These are phyloP conservation scores for Tylopilus felleus DNA, from an alignment of 768 basidiomycete genomes.

Conservation along the genomic window DNA sequence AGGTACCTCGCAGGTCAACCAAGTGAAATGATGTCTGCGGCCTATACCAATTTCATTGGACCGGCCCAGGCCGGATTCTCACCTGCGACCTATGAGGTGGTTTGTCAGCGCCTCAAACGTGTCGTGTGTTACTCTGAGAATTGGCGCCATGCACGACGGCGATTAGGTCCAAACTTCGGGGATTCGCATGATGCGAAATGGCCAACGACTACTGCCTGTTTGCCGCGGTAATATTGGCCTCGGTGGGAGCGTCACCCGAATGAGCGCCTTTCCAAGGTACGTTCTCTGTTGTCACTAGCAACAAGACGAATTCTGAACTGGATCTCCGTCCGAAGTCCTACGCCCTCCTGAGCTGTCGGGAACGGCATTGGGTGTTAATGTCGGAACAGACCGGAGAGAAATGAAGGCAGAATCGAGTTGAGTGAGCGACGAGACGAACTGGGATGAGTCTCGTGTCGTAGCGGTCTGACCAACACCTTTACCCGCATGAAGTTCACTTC, in stretches of 20 bases:
- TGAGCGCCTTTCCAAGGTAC: constrained; percentile 12
- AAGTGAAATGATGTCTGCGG: neutral
- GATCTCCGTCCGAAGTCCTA: constrained; percentile 18
- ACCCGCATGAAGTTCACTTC: constrained; percentile 22
- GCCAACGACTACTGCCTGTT: constrained; percentile 1
- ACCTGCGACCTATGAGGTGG: neutral
- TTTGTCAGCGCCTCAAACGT: constrained; percentile 7
- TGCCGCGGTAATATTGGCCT: constrained; percentile 16
- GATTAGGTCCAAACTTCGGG: constrained; percentile 20
- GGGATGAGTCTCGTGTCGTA: constrained; percentile 18
- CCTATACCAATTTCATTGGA: neutral
- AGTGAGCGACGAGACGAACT: constrained; percentile 10
- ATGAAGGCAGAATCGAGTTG: constrained; percentile 5
- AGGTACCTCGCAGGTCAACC: constrained; percentile 4
- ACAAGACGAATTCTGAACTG: constrained; percentile 24
- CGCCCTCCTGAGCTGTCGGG: constrained; percentile 1
- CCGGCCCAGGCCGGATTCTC: constrained; percentile 11
- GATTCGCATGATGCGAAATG: constrained; percentile 22
- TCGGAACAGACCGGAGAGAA: constrained; percentile 13
- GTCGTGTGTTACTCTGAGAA: constrained; percentile 8
- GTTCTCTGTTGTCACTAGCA: constrained; percentile 24
- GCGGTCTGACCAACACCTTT: constrained; percentile 13
- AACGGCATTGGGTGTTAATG: neutral
- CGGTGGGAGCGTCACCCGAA: constrained; percentile 6
- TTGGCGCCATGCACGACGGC: constrained; percentile 15